These are phyloP conservation scores for Daldinia decipiens DNA, from an alignment of 495 filamentous ascomycete genomes.

Conservation along the genomic window DNA sequence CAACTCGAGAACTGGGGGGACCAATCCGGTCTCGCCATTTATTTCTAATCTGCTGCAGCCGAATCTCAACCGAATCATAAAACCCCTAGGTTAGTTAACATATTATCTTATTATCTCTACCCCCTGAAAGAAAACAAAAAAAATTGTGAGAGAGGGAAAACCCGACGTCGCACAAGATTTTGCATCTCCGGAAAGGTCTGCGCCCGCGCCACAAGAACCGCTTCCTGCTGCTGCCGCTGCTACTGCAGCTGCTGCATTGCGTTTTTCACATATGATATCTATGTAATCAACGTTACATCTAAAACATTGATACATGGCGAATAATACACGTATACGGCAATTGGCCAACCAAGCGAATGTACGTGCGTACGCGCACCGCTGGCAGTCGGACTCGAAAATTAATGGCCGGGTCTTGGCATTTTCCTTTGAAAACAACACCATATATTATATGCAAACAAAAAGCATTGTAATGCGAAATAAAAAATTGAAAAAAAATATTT, in stretches of 20 bases:
- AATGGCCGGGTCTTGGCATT: too few species aligned
- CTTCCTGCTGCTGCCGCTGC: background rate
- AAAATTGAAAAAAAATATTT: too few species aligned
- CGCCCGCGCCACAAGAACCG: background rate
- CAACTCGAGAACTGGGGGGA: background rate
- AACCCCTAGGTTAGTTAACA: background rate
- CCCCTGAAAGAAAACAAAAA: background rate
- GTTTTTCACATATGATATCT: background rate
- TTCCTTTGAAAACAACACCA: too few species aligned
- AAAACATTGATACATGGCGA: background rate
- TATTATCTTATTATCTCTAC: background rate
- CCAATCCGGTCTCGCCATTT: background rate
- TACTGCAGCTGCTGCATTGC: background rate
- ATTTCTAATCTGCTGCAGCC: background rate
- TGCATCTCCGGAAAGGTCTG: constrained; percentile 27
- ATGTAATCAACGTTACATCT: constrained; percentile 39
- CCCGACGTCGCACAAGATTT: constrained; percentile 23
- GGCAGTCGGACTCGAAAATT: too few species aligned
- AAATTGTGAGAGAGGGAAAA: background rate
- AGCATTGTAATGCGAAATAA: too few species aligned
- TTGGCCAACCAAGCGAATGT: constrained; percentile 9
- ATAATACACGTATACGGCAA: background rate
- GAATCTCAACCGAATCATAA: background rate
- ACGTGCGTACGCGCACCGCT: background rate
- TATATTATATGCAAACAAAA: too few species aligned